A percentile compares a stretch with the other conserved stretches of the same genome.
Conservation (phyloP, 768 basidiomycete species). For the Scleroderma citrinum region DNA sequence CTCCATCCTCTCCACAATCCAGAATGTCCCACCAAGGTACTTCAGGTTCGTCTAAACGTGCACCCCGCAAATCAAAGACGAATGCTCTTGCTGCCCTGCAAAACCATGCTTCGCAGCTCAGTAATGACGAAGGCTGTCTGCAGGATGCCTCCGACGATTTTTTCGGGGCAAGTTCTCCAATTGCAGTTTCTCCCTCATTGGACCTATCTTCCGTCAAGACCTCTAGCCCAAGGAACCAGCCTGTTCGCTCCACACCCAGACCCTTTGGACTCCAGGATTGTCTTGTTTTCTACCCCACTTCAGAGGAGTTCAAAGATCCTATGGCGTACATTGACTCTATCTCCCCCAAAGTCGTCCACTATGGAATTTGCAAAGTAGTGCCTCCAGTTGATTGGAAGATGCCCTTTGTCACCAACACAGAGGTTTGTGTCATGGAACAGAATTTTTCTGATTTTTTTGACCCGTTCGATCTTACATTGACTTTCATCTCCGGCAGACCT, state of each 20-base stretch:
- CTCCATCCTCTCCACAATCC: constrained; percentile 29
- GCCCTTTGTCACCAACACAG: constrained; percentile 92
- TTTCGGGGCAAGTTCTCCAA: constrained; percentile 47
- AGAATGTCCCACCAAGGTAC: constrained; percentile 30
- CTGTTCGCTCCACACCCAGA: constrained; percentile 40
- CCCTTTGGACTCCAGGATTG: constrained; percentile 88
- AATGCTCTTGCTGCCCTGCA: constrained; percentile 78
- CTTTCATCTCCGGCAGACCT: constrained; percentile 43
- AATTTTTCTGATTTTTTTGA: constrained; percentile 20
- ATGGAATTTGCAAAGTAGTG: constrained; percentile 94
- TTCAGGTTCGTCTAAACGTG: constrained; percentile 50
- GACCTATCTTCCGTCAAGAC: constrained; percentile 74
- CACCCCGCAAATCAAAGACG: constrained; percentile 87
- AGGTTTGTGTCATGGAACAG: constrained; percentile 48
- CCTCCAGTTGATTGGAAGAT: constrained; percentile 93
- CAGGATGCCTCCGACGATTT: constrained; percentile 42
- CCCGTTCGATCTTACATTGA: constrained; percentile 14
- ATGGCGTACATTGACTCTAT: constrained; percentile 89
- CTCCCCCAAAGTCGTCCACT: constrained; percentile 59
- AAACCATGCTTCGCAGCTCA: constrained; percentile 52
- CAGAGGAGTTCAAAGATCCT: constrained; percentile 92
- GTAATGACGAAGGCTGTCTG: constrained; percentile 41
- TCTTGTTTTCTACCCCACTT: constrained; percentile 80
- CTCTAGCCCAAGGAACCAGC: constrained; percentile 40
- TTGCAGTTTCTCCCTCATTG: constrained; percentile 55